A percentile compares a stretch with the other conserved stretches of the same genome.
Conservation (phyloP, 2,329 filamentous ascomycete genomes). For the Polytolypa hystricis region DNA sequence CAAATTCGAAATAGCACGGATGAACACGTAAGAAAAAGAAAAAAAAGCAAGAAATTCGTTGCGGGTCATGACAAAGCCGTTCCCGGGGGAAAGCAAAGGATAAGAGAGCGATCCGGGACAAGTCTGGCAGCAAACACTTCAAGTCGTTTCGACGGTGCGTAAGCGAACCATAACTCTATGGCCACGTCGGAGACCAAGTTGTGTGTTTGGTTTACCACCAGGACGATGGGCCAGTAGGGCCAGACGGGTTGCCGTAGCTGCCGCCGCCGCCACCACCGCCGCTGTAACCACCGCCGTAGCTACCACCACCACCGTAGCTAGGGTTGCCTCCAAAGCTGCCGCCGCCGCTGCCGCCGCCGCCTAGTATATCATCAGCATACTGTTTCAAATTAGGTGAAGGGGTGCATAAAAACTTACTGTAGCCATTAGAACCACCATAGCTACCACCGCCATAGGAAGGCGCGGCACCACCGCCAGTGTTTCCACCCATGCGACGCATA, state of each 20-base stretch:
- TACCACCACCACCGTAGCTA: conserved; percentile 20
- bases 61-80: conserved; percentile 35
- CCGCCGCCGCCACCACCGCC: conserved; percentile 30
- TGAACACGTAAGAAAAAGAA: conserved; percentile 11
- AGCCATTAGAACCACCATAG: conserved; percentile 18
- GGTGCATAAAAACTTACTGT: conserved; percentile 14
- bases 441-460: conserved; percentile 23
- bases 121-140: neutral
- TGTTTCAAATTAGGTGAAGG: no score
- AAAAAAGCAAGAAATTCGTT: conserved; percentile 27
- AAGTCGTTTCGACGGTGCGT: neutral
- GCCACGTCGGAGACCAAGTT: conserved; percentile 32
- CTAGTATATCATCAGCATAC: conserved; percentile 18
- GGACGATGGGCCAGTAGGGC: conserved; percentile 39
- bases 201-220: conserved; percentile 36
- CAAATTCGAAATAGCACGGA: conserved; percentile 17
- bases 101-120: conserved; percentile 4
- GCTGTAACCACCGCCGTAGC: conserved; percentile 21
- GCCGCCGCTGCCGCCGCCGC: conserved; percentile 16
- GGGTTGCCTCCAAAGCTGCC: no score
- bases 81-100: conserved; percentile 21
- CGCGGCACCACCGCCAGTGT: conserved; percentile 25
- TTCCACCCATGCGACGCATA: conserved; percentile 58
- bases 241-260: conserved; percentile 38
- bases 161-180: conserved; percentile 11